Evolutionary conservation across 495 filamentous ascomycete genomes (phyloP), one percentile per base, ranked within the genome.

Genomic region (Margaritispora aquatica): DNA sequence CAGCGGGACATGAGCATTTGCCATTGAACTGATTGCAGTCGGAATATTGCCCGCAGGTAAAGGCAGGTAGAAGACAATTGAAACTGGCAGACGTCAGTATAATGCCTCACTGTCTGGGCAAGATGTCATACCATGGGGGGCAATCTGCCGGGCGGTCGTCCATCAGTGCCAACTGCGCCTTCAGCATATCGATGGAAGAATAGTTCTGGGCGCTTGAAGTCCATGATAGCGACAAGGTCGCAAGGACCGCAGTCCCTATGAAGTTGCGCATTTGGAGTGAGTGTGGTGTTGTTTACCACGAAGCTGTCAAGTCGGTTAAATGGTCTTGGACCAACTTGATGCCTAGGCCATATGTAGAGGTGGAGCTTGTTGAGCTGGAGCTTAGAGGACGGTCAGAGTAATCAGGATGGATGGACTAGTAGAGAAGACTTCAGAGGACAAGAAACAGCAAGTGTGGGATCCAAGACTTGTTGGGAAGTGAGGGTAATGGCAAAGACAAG

Each of bases 41-140:
- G 10, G 90, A 85, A 70, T 85, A 97, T 73, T 98, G 95, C 58
- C 85, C 83, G 68, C 94, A 98, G 57, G 84, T 84, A 71, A 96
- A 96, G 58, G 86, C 87, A 23, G 94, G 91, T 20, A 97, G 83
- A 55, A 96, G 88, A 74, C 94, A 98, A 86, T 98, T 97, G 80
- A 98, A 98, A 74, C 94, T 86, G 59, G n/a, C 41, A 48, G 66
- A 57, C 74, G 41, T 62, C 24, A 64, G 57, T 51, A 49, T 44
- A 3, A 11, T 20, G 34, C 21, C 29, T 22, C 8, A 20, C 4
- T 8, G 20, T n/a, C 27, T 21, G 41, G 11, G 34, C 26, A 54
- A 48, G 29, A 44, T 41, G 44, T 59, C 80, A 48, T 77, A 86
- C 83, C 84, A 87, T 69, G 84, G 84, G 34, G 84, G 84, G 63